phyloP scores from a whole-genome alignment of 2,329 filamentous ascomycete species.

The Diaporthe sp. region DNA sequence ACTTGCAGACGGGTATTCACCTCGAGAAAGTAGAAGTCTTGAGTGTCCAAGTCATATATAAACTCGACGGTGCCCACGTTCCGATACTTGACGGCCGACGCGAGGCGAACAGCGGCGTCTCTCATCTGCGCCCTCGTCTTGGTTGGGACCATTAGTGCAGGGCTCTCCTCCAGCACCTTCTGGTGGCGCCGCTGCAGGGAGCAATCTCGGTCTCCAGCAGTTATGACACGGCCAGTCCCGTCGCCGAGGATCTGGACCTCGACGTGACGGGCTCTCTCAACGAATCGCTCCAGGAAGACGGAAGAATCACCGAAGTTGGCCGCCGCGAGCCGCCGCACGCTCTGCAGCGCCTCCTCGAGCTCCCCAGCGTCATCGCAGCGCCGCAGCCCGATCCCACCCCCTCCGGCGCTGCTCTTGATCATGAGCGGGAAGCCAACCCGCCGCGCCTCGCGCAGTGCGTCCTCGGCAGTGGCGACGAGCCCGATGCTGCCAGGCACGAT shows the following conservation, averaged over 20 bases:
- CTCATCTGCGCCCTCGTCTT: not conserved
- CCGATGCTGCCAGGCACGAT: not conserved
- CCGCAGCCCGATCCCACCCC: not conserved
- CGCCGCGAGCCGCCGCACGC: not conserved
- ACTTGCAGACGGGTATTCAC: slow-evolving; percentile 7
- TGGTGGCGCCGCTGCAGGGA: slow-evolving; percentile 10
- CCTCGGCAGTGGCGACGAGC: not conserved
- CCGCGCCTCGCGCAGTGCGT: not conserved
- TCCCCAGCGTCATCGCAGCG: not conserved
- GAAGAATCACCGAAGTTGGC: not conserved
- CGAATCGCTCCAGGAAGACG: not conserved
- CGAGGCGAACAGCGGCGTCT: not conserved
- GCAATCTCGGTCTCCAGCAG: not conserved
- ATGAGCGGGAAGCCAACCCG: not conserved
- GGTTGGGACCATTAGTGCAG: not conserved
- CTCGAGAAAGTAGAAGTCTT: slow-evolving; percentile 6
- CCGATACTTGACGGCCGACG: not conserved
- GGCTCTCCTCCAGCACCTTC: not conserved
- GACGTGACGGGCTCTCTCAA: not conserved
- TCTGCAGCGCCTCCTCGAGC: not conserved
- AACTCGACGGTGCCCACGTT: not conserved
- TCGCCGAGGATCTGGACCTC: slow-evolving; percentile 3
- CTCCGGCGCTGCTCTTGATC: not conserved
- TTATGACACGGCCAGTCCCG: not conserved
- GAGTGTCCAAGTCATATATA: not conserved